Conservation (phyloP, 306 rosid genomes). For the Luffa acutangula region DNA sequence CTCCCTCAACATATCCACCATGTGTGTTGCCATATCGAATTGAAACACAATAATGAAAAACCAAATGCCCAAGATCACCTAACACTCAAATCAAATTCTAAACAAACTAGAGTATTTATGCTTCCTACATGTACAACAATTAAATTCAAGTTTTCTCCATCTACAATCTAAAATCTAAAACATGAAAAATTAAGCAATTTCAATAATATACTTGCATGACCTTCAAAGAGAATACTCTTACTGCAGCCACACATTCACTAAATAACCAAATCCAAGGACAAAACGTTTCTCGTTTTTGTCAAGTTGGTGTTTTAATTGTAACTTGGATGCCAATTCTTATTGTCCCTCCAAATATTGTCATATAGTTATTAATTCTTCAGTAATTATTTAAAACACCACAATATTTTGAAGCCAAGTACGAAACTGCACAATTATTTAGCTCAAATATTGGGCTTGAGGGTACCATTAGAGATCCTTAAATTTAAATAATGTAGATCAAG, state of each 20-base stretch:
- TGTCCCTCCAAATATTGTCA: background rate
- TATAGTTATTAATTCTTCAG: background rate
- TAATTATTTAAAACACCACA: background rate
- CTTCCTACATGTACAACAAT: background rate
- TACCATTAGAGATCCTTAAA: background rate
- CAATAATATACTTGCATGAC: background rate
- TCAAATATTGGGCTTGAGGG: background rate
- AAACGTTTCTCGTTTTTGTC: background rate
- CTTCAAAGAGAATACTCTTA: background rate
- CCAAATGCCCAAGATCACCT: background rate
- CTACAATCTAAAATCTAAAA: background rate
- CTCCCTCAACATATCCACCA: background rate
- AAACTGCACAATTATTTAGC: background rate
- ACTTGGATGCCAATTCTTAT: background rate
- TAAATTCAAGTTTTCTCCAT: background rate
- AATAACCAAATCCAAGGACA: background rate
- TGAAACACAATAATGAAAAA: background rate
- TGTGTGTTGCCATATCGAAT: background rate
- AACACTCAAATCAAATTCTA: background rate
- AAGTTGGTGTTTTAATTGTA: background rate
- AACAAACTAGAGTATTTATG: background rate
- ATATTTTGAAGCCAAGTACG: background rate
- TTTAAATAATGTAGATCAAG: background rate
- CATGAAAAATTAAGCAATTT: background rate
- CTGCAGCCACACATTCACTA: background rate